These are phyloP conservation scores for Volvariella surrecta DNA, from an alignment of 1,284 basidiomycete species.

Conservation along the genomic window DNA sequence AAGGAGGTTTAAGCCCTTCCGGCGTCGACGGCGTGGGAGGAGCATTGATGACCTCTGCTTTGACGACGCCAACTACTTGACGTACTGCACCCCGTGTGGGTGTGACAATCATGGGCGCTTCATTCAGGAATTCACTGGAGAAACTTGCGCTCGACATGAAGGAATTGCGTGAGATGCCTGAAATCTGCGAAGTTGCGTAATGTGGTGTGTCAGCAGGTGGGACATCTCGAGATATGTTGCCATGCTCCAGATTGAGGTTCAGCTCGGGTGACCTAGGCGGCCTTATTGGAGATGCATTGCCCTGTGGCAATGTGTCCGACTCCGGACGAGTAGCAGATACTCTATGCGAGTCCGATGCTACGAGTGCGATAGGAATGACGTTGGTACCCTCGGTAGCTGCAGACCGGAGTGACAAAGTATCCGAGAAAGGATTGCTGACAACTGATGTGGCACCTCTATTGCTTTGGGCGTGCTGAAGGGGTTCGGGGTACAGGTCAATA, in stretches of 20 bases:
- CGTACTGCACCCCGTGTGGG: constrained; percentile 54
- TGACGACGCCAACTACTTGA: constrained; percentile 66
- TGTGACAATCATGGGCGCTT: constrained; percentile 74
- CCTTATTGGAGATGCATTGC: constrained; percentile 39
- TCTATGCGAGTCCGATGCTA: constrained; percentile 45
- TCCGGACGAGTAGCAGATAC: constrained; percentile 21
- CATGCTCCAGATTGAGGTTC: constrained; percentile 53
- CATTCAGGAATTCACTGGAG: constrained; percentile 69
- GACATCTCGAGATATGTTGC: constrained; percentile 50
- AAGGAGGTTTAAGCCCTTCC: constrained; percentile 29
- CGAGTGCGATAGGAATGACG: constrained; percentile 76
- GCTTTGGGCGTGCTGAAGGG: constrained; percentile 30
- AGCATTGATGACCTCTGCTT: constrained; percentile 69
- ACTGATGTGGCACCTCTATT: constrained; percentile 24
- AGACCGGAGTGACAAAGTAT: constrained; percentile 70
- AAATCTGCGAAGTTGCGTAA: constrained; percentile 44
- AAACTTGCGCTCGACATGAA: constrained; percentile 68
- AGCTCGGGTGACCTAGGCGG: constrained; percentile 56
- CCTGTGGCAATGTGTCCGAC: constrained; percentile 17
- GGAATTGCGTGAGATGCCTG: constrained; percentile 55
- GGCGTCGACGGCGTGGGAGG: neutral
- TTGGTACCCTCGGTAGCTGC: constrained; percentile 69
- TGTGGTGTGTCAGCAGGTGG: constrained; percentile 23
- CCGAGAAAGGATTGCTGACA: constrained; percentile 64
- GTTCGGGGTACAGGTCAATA: constrained; percentile 40